Conservation (phyloP, 768 basidiomycete species). For the Chlorophyllum brunneum region DNA sequence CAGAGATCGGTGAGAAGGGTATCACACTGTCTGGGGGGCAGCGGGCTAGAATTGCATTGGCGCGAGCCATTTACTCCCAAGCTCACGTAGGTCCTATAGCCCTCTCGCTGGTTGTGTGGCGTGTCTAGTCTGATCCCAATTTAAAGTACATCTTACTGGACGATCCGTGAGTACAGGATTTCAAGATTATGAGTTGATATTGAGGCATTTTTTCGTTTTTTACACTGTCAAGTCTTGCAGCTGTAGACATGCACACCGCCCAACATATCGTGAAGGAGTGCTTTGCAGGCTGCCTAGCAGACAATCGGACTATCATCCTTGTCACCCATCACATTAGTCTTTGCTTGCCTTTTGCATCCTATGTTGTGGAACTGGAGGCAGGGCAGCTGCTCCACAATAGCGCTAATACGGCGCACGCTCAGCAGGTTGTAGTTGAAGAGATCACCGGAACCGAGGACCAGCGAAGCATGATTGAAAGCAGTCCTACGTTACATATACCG, state of each 20-base stretch:
- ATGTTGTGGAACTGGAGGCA: slow-evolving; percentile 57
- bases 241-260: slow-evolving; percentile 78
- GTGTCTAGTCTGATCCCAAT: not conserved
- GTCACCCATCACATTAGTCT: slow-evolving; percentile 82
- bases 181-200: not conserved
- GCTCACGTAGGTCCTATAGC: slow-evolving; percentile 39
- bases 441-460: slow-evolving; percentile 47
- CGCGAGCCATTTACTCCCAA: slow-evolving; percentile 75
- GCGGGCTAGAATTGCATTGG: slow-evolving; percentile 69
- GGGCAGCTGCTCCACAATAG: slow-evolving; percentile 51
- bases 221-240: slow-evolving; percentile 45
- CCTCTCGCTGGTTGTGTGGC: not conserved
- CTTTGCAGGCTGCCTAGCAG: slow-evolving; percentile 57
- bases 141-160: slow-evolving; percentile 58
- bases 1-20: slow-evolving; percentile 80
- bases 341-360: slow-evolving; percentile 63
- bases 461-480: slow-evolving; percentile 22
- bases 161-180: slow-evolving; percentile 46
- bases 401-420: slow-evolving; percentile 41
- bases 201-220: slow-evolving; percentile 1
- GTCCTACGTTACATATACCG: slow-evolving; percentile 5
- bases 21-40: slow-evolving; percentile 75
- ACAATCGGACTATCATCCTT: slow-evolving; percentile 68
- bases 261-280: slow-evolving; percentile 64
- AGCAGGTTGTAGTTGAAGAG: slow-evolving; percentile 37